Base-by-base conservation (phyloP, 495 filamentous ascomycete species). In the Cryomyces antarcticus region DNA sequence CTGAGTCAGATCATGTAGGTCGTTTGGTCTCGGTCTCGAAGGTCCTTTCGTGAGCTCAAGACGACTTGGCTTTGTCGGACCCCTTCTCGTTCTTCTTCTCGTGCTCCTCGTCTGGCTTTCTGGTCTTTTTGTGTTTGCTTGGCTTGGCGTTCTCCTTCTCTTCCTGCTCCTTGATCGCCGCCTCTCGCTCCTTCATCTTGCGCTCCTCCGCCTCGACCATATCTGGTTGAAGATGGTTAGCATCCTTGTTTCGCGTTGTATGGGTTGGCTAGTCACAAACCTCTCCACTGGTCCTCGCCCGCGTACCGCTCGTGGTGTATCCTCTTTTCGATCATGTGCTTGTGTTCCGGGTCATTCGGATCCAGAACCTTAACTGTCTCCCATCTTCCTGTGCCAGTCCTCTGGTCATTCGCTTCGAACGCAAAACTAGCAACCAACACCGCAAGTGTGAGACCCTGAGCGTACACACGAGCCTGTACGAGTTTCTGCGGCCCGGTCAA, bases 391-490 rank as follows among this genome's bases (percentile, higher is more conserved):
- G 72, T 72, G 12, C 80, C 83, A 49, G 68, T 70, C 47, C 68
- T 71, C 44, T 80, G 78, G 59, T 97, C 89, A 5, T 70, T 71
- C 29, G 86, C 78, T 76, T 97, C 89, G 55, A 96, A 80, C 12
- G 74, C 84, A 34, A 92, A 88, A 45, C 75, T 81, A 30, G 82
- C 84, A 52, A 93, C 66, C 46, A 97, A 63, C 41, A 96, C 83
- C 54, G 80, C 82, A 12, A 97, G 63, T 39, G 89, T 95, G 52
- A 94, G 63, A 11, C 85, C 86, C 65, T 97, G 89, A n/a, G 89
- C 89, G 63, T 96, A 96, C 47, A 97, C 79, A 68, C 89, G 76
- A 7, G 92, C 92, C 69, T 97, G 89, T 13, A 97, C 89, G 28
- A 97, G 66, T 68, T 97, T 97, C 72, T 97, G 89, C 50, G 67